Evolutionary conservation across 1,284 basidiomycete species (phyloP).

Genomic region (Malassezia yamatoensis): DNA sequence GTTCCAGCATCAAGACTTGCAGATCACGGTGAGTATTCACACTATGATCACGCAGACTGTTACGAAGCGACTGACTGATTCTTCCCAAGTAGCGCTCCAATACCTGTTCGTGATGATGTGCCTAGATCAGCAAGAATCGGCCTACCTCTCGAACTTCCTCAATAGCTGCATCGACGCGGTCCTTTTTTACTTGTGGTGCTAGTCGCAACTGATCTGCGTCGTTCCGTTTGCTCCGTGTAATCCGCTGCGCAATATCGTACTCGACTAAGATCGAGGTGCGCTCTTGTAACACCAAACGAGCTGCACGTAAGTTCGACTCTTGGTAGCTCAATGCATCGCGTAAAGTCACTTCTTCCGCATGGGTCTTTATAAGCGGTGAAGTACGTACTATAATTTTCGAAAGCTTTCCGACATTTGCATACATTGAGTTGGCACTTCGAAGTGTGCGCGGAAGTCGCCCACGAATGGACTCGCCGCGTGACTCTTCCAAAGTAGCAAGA

Average conservation of each 20-base stretch:
- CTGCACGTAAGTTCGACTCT: slow-evolving; percentile 33
- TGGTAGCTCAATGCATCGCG: slow-evolving; percentile 36
- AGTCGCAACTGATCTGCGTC: slow-evolving; percentile 32
- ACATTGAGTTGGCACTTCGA: slow-evolving; percentile 2
- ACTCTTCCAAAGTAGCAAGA: slow-evolving; percentile 15
- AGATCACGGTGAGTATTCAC: slow-evolving; percentile 36
- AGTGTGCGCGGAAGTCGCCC: slow-evolving; percentile 8
- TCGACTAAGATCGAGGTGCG: slow-evolving; percentile 42
- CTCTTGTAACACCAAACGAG: slow-evolving; percentile 34
- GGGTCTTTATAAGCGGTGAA: not conserved
- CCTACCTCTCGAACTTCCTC: slow-evolving; percentile 30
- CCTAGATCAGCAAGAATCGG: slow-evolving; percentile 1
- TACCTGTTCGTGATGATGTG: slow-evolving; percentile 25
- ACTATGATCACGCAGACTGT: slow-evolving; percentile 32
- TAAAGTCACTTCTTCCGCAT: slow-evolving; percentile 20
- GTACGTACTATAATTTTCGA: not conserved
- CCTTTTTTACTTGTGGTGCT: slow-evolving; percentile 20
- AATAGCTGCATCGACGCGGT: slow-evolving; percentile 32
- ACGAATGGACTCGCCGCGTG: not conserved
- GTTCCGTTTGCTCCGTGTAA: slow-evolving; percentile 25
- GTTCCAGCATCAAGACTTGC: slow-evolving; percentile 27
- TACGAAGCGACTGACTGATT: slow-evolving; percentile 25
- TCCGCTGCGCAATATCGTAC: slow-evolving; percentile 30
- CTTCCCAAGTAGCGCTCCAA: slow-evolving; percentile 25
- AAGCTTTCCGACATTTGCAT: not conserved